Base-by-base conservation (phyloP, 2,329 filamentous ascomycete genomes). In the Pyrenochaeta sp. region DNA sequence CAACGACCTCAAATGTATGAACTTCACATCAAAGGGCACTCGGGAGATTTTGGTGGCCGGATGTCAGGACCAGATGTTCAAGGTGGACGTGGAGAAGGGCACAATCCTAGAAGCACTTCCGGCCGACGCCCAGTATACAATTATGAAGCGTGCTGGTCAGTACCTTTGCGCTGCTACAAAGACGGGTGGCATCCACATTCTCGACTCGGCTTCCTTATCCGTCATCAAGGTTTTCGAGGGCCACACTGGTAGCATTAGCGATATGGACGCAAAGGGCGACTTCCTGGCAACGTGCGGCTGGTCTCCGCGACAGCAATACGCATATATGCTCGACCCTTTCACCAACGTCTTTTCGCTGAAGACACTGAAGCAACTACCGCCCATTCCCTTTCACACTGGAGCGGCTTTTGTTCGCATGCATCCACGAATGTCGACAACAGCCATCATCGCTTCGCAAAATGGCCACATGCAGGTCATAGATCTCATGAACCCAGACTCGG, bases 361-460 rank as follows among this genome's bases (percentile, higher is more conserved):
- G 73, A 94, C 90, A 31, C 82, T 96, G 75, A 82, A 84, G 13
- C 90, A 91, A 15, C 83, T 96, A 66, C 88, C 90, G 4, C 94
- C 94, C 0, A 93, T 99, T 28, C 90, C 94, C 0, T 99, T 87
- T 47, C 93, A 94, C 44, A 88, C 91, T 2, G 91, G 94, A 7
- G 94, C 93, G 24, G 93, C 94, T 23, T 96, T 91, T 74, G 92
- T 96, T 28, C 86, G 94, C 45, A 94, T 99, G 88, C 94, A 99
- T 69, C 94, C 95, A 1, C 87, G 91, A 60, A 89, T 99, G 82
- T 87, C 91, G 14, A 96, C 94, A 0, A 97, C 95, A 0, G 93
- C 90, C 61, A 92, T 99, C 48, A 90, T 99, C 35, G 86, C 92
- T 19, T 96, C 93, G 3, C 90, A 95, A 63, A 88, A 85, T 29